Evolutionary conservation across 2,329 filamentous ascomycete genomes (phyloP), one percentile per base, ranked within the genome.

Genomic region (Aspergillus puulaauensis): DNA sequence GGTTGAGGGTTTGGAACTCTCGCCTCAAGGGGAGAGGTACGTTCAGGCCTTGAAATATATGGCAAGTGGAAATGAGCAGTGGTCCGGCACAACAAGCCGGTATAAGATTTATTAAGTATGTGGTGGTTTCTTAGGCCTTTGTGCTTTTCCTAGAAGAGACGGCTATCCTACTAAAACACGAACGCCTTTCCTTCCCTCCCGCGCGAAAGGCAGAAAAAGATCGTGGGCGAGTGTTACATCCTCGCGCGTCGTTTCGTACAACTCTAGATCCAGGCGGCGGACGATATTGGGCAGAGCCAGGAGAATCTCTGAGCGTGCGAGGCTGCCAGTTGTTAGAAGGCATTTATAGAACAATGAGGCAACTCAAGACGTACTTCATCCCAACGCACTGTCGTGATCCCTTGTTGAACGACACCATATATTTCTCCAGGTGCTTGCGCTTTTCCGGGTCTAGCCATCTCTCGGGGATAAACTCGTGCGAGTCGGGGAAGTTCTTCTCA

Each of bases 301-400:
- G 47, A 70, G 69, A 9, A 75, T 62, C 55, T 74, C 72, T 5
- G 71, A 66, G 17, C 68, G 65, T 1, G 73, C 73, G 3, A 75
- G 67, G 31, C 72, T 74, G 24, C 39, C 3, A 5, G 9, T 19
- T 44, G 27, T 51, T 33, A 31, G 21, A 49, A 21, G 4, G 44
- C 2, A n/a, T 14, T 35, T 5, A 6, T 27, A 8, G 31, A 33
- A 5, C 2, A 37, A 6, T 23, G 21, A 4, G 7, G 15, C 8
- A 11, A 15, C 11, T 27, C 37, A 15, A 23, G 17, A 37, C 61
- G 7, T 60, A 71, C 70, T 82, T 79, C 37, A 78, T 77, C 11
- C 80, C 80, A 12, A 79, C 67, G 55, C 80, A 82, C 64, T 77
- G 76, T n/a, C 79, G 68, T 2, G 72, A 75, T 0, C 80, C 80